Evolutionary conservation across 768 basidiomycete species (phyloP).

Genomic region (Tephrocybe rancida): DNA sequence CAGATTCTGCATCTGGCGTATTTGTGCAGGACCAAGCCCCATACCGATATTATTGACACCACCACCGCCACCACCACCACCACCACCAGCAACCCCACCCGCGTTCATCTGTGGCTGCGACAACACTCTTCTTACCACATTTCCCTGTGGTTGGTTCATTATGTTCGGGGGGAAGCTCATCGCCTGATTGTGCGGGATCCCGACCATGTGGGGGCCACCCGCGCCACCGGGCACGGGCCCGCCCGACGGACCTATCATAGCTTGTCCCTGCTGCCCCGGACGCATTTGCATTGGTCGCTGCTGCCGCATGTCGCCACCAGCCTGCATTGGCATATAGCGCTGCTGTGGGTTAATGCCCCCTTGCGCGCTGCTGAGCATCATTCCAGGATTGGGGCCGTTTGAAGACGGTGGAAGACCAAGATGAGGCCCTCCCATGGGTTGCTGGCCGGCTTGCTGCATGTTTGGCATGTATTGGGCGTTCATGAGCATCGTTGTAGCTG

Average conservation of each 20-base stretch:
- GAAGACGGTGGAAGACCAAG: slow-evolving; percentile 35
- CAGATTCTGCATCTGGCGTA: slow-evolving; percentile 32
- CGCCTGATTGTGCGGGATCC: slow-evolving; percentile 35
- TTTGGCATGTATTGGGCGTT: slow-evolving; percentile 37
- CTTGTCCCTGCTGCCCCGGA: slow-evolving; percentile 29
- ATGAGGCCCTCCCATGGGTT: slow-evolving; percentile 22
- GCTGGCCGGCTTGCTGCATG: slow-evolving; percentile 40
- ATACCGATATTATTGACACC: slow-evolving; percentile 27
- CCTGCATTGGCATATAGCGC: slow-evolving; percentile 31
- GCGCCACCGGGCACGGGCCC: slow-evolving; percentile 11
- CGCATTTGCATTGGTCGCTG: slow-evolving; percentile 38
- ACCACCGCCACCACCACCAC: slow-evolving; percentile 32
- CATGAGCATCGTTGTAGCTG: slow-evolving; percentile 38
- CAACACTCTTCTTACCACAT: slow-evolving; percentile 52
- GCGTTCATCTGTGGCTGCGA: slow-evolving; percentile 58
- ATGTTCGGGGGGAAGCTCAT: slow-evolving; percentile 45
- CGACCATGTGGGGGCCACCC: slow-evolving; percentile 33
- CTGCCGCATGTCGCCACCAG: slow-evolving; percentile 33
- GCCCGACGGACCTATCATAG: slow-evolving; percentile 17
- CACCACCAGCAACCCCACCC: no score
- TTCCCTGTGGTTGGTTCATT: slow-evolving; percentile 37
- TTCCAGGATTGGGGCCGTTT: slow-evolving; percentile 32
- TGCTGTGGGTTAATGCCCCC: slow-evolving; percentile 26
- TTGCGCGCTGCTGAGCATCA: slow-evolving; percentile 40
- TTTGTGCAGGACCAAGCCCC: slow-evolving; percentile 24